These are phyloP conservation scores for Ulota crispa DNA, from an alignment of 225 moss, liverwort and hornwort genomes.

Conservation along the genomic window DNA sequence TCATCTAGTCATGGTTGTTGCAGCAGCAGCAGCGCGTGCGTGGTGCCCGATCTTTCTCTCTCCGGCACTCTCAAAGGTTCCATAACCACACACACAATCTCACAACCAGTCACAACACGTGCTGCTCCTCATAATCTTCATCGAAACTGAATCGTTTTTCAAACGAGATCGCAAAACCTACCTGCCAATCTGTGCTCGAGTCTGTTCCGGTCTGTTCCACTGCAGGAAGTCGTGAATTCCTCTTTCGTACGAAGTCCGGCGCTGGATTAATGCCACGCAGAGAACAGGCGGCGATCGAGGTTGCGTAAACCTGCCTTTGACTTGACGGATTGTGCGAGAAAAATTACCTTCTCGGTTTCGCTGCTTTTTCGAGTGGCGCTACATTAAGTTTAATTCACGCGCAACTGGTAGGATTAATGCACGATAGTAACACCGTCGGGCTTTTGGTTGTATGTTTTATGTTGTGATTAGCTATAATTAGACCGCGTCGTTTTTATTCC, in stretches of 20 bases:
- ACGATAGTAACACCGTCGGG: background rate
- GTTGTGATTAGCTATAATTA: background rate
- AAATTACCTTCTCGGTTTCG: no score
- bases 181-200: background rate
- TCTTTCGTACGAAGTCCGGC: no score
- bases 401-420: no score
- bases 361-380: background rate
- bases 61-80: background rate
- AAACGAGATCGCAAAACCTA: background rate
- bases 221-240: constrained; percentile 17
- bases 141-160: background rate
- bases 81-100: background rate
- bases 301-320: no score
- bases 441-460: background rate
- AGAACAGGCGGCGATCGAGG: background rate
- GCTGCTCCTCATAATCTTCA: background rate
- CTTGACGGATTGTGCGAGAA: no score
- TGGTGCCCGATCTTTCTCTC: background rate
- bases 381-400: background rate
- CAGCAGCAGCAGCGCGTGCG: background rate
- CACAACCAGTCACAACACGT: background rate
- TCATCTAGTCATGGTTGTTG: background rate
- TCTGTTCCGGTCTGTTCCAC: background rate
- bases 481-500: background rate
- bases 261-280: background rate